Evolutionary conservation across 805 yeast species (phyloP).

Genomic region (Maudiozyma pseudohumilis): DNA sequence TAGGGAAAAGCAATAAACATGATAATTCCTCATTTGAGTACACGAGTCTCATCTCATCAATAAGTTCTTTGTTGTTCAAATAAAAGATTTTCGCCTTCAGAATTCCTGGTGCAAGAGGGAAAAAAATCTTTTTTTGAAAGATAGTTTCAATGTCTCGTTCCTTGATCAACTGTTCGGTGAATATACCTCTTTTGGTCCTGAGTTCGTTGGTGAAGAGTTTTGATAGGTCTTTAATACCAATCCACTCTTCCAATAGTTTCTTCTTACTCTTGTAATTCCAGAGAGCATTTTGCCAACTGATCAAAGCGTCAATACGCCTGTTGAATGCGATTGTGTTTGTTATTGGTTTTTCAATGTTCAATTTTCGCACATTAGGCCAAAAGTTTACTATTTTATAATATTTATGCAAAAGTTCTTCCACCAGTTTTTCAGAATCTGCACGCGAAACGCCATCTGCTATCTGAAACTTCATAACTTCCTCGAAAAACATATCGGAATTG

Average conservation of each 20-base stretch:
- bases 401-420: conserved; percentile 45
- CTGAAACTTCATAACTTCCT: conserved; percentile 57
- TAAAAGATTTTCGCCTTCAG: conserved; percentile 69
- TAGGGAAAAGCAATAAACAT: conserved; percentile 64
- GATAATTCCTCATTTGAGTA: conserved; percentile 58
- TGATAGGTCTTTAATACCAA: conserved; percentile 72
- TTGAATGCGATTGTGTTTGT: conserved; percentile 57
- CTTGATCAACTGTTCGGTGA: conserved; percentile 77
- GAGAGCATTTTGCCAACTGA: conserved; percentile 74
- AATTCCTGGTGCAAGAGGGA: conserved; percentile 71
- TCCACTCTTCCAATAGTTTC: conserved; percentile 60
- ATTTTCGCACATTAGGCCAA: conserved; percentile 73
- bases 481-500: conserved; percentile 61
- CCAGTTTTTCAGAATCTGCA: conserved; percentile 39
- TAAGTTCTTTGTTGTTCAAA: conserved; percentile 47
- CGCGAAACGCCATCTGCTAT: conserved; percentile 35
- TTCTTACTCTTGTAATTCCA: conserved; percentile 57
- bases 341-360: conserved; percentile 69
- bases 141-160: conserved; percentile 67
- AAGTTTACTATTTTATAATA: conserved; percentile 61
- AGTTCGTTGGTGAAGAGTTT: conserved; percentile 25
- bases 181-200: conserved; percentile 39
- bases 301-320: conserved; percentile 59
- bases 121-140: conserved; percentile 59
- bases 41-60: conserved; percentile 63